Evolutionary conservation across 164 flowering plant species (phyloP).

Genomic region (Macadamia tetraphylla): DNA sequence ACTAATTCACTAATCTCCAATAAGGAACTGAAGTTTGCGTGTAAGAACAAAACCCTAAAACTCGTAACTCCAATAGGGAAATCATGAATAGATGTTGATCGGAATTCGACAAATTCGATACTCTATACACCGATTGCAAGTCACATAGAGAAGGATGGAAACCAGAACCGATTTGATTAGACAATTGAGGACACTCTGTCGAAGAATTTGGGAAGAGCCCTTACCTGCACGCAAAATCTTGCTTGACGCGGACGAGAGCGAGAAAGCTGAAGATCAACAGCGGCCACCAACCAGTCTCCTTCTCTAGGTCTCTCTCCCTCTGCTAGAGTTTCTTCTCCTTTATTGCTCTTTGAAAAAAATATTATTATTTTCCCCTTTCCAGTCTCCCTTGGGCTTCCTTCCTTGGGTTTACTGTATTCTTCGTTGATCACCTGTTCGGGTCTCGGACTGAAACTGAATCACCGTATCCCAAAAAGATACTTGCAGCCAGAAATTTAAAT

Average conservation of each 20-base stretch:
- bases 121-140: background rate
- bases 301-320: no score
- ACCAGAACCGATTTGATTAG: background rate
- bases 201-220: background rate
- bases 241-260: background rate
- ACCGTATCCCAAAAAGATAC: no score
- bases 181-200: background rate
- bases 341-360: no score
- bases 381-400: no score
- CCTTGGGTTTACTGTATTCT: no score
- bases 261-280: background rate
- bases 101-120: background rate
- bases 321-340: no score
- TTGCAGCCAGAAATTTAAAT: no score
- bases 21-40: no score
- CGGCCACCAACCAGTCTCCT: background rate
- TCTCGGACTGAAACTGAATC: no score
- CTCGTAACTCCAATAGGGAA: background rate
- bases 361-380: no score
- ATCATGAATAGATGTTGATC: background rate
- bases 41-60: background rate
- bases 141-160: background rate
- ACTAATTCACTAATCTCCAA: background rate
- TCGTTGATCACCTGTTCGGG: no score
- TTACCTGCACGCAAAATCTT: no score